Base-by-base conservation (phyloP, 1,284 basidiomycete species). In the Puccinia hordei region DNA sequence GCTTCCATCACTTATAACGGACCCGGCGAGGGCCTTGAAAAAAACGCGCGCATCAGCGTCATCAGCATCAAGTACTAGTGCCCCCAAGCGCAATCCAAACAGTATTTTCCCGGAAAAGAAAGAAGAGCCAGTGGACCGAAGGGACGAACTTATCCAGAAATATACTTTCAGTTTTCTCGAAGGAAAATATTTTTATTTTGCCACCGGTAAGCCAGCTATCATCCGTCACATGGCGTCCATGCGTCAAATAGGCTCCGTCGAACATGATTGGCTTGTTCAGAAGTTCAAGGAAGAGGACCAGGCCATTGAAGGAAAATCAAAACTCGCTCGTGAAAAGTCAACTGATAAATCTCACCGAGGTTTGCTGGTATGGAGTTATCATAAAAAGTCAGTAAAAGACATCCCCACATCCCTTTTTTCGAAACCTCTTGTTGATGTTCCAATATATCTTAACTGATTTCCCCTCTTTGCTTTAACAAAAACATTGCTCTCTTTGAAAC, bases 151-250 rank as follows among this genome's bases (percentile, higher is more conserved):
- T 19, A 41, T 76, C 13, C 27, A 44, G 30, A 63, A 66, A 65
- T 76, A 76, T 38, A 76, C 73, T 10, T 53, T 76, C 6, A 49
- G 33, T 15, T 33, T 15, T 51, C 30, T 76, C 4, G 46, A 66
- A 46, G 73, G 73, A 12, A 65, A 63, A 49, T 76, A 65, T 66
- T 24, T 76, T 3, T 76, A 76, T 30, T 65, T 76, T 19, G 73
- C 73, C 0, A 76, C 46, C 22, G 73, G 73, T 22, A 65, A 76
- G 66, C 73, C 57, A 8, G 73, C 73, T 1, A 35, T 76, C 46
- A 33, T 38, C 24, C 57, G 61, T 13, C 73, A 76, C 38, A 27
- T 76, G 5, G 44, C 38, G 4, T 76, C 73, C 10, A 76, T 76
- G 73, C 19, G 61, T 24, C 57, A 55, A 53, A 19, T 76, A 4